Conservation (phyloP, 371 early-diverging fungal species). For the Blakeslea trispora region DNA sequence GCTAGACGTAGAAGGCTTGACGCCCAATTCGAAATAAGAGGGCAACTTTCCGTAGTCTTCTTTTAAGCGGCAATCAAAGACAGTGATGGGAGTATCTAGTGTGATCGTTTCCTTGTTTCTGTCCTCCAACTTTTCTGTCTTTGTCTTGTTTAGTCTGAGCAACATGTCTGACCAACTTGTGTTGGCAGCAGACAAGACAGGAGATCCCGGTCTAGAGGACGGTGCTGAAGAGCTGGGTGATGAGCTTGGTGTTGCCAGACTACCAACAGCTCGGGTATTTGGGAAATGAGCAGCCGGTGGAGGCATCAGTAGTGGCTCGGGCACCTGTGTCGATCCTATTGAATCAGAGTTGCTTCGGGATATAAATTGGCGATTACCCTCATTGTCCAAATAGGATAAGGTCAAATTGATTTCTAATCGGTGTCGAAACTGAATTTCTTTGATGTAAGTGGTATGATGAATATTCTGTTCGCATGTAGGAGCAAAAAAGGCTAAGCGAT, state of each 20-base stretch:
- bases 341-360: conserved; percentile 15
- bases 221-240: no score
- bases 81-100: conserved; percentile 35
- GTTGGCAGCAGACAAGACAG: conserved; percentile 4
- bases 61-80: conserved; percentile 46
- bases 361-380: conserved; percentile 14
- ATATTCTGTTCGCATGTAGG: conserved; percentile 44
- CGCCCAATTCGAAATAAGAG: conserved; percentile 43
- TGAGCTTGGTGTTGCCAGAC: background rate
- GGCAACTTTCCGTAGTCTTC: conserved; percentile 50
- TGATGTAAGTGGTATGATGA: conserved; percentile 37
- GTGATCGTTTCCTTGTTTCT: conserved; percentile 29
- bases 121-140: conserved; percentile 13
- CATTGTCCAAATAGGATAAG: conserved; percentile 33
- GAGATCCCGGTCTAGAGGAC: background rate
- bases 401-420: conserved; percentile 32
- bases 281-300: conserved; percentile 19
- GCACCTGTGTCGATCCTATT: background rate
- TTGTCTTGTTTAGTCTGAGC: conserved; percentile 24
- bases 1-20: conserved; percentile 13
- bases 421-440: conserved; percentile 39
- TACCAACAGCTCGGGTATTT: conserved; percentile 3
- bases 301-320: conserved; percentile 3
- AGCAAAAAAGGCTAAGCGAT: conserved; percentile 40
- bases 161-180: conserved; percentile 26